A percentile compares a stretch with the other conserved stretches of the same genome.
These are phyloP conservation scores for Microthyrium microscopicum DNA, from an alignment of 2,329 filamentous ascomycete genomes.

Conservation along the genomic window DNA sequence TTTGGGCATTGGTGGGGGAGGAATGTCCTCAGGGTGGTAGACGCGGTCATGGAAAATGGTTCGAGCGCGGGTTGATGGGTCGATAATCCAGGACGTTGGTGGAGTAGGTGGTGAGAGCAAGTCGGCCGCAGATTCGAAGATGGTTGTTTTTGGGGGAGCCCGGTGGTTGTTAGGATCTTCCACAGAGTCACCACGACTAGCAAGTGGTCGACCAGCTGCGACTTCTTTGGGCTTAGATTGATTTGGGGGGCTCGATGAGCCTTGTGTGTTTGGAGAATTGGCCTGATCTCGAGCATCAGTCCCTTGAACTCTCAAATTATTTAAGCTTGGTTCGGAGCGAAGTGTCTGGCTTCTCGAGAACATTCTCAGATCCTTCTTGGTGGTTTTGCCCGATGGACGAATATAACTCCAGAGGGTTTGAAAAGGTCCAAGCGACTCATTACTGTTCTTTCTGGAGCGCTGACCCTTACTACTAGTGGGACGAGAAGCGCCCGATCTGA, in stretches of 20 bases:
- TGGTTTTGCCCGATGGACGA: conserved; percentile 44
- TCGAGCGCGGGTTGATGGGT: conserved; percentile 63
- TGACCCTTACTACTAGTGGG: conserved; percentile 10
- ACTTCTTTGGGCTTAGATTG: not conserved
- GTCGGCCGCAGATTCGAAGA: conserved; percentile 91
- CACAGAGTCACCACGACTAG: conserved; percentile 33
- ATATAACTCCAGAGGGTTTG: conserved; percentile 57
- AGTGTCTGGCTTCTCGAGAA: conserved; percentile 56
- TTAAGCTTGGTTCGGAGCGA: conserved; percentile 25
- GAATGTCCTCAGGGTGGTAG: conserved; percentile 88
- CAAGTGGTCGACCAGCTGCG: conserved; percentile 23
- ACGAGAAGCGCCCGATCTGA: no score
- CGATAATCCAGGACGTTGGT: conserved; percentile 61
- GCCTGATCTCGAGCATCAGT: not conserved
- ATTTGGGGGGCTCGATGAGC: not conserved
- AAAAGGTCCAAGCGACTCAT: conserved; percentile 20
- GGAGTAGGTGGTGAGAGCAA: conserved; percentile 81
- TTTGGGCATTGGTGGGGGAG: conserved; percentile 54
- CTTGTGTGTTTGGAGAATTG: not conserved
- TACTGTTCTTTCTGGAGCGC: not conserved
- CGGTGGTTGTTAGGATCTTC: conserved; percentile 33
- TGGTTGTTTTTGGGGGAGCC: conserved; percentile 74
- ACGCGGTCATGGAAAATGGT: conserved; percentile 96
- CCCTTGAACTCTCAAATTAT: conserved; percentile 12
- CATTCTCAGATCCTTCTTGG: conserved; percentile 50